Base-by-base conservation (phyloP, 495 filamentous ascomycete genomes). In the Amniculicola lignicola region DNA sequence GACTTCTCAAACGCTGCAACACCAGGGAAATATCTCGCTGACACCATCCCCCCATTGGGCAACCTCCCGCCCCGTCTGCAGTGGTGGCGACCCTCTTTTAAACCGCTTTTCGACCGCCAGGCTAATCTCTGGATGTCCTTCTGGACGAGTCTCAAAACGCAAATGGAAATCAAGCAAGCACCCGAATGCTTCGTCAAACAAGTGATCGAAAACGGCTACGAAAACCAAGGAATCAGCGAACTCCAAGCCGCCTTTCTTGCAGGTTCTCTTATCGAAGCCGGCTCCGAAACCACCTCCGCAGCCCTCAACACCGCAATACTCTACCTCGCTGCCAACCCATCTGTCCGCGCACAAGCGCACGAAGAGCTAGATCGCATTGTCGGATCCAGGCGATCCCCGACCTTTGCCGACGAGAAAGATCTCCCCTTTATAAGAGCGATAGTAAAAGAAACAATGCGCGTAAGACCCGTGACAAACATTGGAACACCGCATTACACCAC, bases 151-250 rank as follows among this genome's bases (percentile, higher is more conserved):
- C 52, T 57, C 5, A 48, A 58, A 39, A 45, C 58, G 2, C 47
- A 65, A 36, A 57, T 65, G 38, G 43, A 61, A 1, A 53, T 42
- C 21, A 43, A 37, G n/a, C 47, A 49, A 40, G 62, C 58, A 0
- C 62, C 62, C 11, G 62, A 65, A 33, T 65, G 62, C 40, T 65
- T 62, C 51, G 59, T 65, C 5, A 65, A 65, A 51, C 62, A 62
- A 23, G 35, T 65, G 15, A 55, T 55, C 21, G 54, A 58, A 15
- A 29, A 5, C 23, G 50, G 49, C 19, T 59, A 52, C 19, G 54
- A 40, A 14, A 41, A 41, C 7, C 51, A 62, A 35, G 62, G 59
- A 6, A 46, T 65, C 29, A 54, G 28, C 21, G 53, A 58, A 18
- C 40, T 62, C 10, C 62, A 65, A 56, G 62, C 53, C 9, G 62